Conservation (phyloP, 2,329 filamentous ascomycete species). For the Sordariomycetes sp. region DNA sequence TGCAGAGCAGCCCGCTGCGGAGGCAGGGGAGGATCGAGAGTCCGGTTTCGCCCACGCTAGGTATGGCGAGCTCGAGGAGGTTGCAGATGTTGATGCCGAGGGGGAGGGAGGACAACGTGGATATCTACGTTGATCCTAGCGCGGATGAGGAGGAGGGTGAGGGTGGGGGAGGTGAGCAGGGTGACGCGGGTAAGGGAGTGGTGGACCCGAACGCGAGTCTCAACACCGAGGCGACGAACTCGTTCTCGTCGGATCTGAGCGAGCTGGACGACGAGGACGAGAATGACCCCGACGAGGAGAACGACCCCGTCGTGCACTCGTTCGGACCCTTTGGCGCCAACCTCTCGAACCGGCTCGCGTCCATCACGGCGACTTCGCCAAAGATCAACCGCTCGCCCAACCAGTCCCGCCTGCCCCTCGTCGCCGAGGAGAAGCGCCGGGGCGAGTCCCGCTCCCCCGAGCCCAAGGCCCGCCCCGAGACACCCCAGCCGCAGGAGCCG, state of each 20-base stretch:
- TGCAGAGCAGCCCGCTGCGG: constrained; percentile 50
- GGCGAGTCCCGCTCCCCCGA: too few species aligned
- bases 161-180: background rate
- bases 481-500: background rate
- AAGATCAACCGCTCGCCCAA: constrained; percentile 15
- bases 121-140: constrained; percentile 11
- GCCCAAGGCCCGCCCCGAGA: constrained; percentile 1
- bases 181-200: background rate
- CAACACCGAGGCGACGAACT: constrained; percentile 25
- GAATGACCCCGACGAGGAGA: constrained; percentile 80
- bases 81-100: constrained; percentile 30
- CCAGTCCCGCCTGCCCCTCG: constrained; percentile 10
- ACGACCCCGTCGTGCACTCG: constrained; percentile 83
- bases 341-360: constrained; percentile 68
- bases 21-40: constrained; percentile 48
- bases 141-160: constrained; percentile 7
- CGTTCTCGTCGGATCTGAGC: constrained; percentile 41
- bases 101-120: constrained; percentile 8
- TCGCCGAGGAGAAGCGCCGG: constrained; percentile 8
- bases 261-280: constrained; percentile 50
- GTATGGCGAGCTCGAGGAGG: constrained; percentile 26
- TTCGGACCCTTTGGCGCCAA: constrained; percentile 86
- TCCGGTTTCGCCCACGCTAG: constrained; percentile 46
- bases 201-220: constrained; percentile 8
- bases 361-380: constrained; percentile 59